These are phyloP conservation scores for Fusarium globosum DNA, from an alignment of 2,329 filamentous ascomycete genomes.

Conservation along the genomic window DNA sequence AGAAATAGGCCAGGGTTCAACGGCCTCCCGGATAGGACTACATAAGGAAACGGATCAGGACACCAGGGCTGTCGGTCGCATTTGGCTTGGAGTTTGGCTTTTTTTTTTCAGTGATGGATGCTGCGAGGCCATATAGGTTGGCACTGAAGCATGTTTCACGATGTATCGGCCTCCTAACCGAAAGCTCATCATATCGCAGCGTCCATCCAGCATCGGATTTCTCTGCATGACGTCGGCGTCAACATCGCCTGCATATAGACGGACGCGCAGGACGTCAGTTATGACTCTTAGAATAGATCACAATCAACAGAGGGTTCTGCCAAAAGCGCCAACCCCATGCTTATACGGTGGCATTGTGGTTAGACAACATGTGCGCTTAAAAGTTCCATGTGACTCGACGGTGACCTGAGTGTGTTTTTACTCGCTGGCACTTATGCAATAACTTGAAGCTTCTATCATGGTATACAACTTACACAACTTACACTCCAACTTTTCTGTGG, in stretches of 20 bases:
- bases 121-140: neutral
- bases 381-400: neutral
- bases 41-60: constrained; percentile 17
- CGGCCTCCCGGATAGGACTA: constrained; percentile 23
- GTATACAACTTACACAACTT: neutral
- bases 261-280: constrained; percentile 34
- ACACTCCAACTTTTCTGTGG: neutral
- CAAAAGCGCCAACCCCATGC: neutral
- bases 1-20: constrained; percentile 25
- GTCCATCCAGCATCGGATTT: constrained; percentile 4
- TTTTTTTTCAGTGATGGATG: neutral
- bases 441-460: neutral
- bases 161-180: constrained; percentile 4
- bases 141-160: constrained; percentile 11
- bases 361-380: neutral
- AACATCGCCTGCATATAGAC: constrained; percentile 39
- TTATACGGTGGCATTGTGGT: neutral
- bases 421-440: neutral
- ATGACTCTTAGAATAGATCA: constrained; percentile 38
- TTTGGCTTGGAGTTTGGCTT: constrained; percentile 30
- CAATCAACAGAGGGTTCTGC: constrained; percentile 24
- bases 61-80: constrained; percentile 30
- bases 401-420: neutral
- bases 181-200: constrained; percentile 5
- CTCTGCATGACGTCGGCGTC: neutral